Base-by-base conservation (phyloP, 164 flowering plant species). In the Magnolia kwangsiensis region DNA sequence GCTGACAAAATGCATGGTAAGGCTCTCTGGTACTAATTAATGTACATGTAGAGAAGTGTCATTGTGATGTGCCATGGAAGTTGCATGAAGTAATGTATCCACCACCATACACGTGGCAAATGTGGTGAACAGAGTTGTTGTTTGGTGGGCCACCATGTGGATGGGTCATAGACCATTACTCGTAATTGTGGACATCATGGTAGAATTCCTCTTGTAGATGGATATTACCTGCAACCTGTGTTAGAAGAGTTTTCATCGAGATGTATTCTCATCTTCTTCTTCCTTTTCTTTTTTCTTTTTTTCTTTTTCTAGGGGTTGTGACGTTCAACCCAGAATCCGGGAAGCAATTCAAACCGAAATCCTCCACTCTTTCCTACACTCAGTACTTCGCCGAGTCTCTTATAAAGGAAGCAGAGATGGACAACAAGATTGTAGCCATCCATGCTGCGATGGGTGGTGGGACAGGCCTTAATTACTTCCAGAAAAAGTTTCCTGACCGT, bases 381-480 rank as follows among this genome's bases (percentile, higher is more conserved):
- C 92, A 82, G 69, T 93, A 93, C 81, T 95, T 95, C 78, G 98
- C 96, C 3, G 93, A 95, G 72, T 82, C 99, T 49, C 84, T 95
- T 23, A 86, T 93, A 63, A 84, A 82, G 78, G 98, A 91, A 86
- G 99, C 99, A 9, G 97, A 93, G 76, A 63, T 23, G 37, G 98
- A 95, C 66, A 73, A 81, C 31, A 90, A 87, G 81, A 88, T 95
- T 78, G 92, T 93, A 67, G 98, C 94, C 27, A 91, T 95, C 50
- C 99, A 95, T 79, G 99, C 98, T 1, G 98, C 98, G 19, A 93
- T 95, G 99, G 99, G 99, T 16, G 98, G 99, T 65, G 99, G 99
- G 23, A 95, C 99, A 24, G 98, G 99, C 20, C 92, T 95, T 37
- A 92, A 93, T 74, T 86, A 77, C 79, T 95, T 95, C 82, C 98